Conservation (phyloP, 2,329 filamentous ascomycete species). For the Paecilomyces dactylethromorphus region DNA sequence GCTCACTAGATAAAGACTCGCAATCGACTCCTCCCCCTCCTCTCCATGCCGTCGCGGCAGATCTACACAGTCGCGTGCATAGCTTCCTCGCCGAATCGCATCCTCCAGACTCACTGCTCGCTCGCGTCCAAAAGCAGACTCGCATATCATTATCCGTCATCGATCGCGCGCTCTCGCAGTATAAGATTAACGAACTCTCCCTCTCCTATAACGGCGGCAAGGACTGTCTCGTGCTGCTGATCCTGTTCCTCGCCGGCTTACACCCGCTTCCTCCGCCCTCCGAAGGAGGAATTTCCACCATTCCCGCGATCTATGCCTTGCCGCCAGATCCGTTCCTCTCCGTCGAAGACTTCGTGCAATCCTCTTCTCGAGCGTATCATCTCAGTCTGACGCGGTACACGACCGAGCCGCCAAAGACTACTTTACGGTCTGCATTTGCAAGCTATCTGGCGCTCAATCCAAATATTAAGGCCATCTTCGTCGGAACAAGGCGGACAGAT, state of each 20-base stretch:
- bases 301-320: slow-evolving; percentile 86
- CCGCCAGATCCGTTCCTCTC: slow-evolving; percentile 76
- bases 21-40: slow-evolving; percentile 8
- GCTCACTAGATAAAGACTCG: neutral
- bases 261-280: slow-evolving; percentile 38
- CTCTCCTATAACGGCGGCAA: slow-evolving; percentile 97
- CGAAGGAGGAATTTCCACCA: slow-evolving; percentile 17
- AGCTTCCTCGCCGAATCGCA: slow-evolving; percentile 59
- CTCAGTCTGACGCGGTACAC: slow-evolving; percentile 70
- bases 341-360: slow-evolving; percentile 75
- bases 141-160: slow-evolving; percentile 66
- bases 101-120: slow-evolving; percentile 49
- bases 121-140: slow-evolving; percentile 66
- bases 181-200: slow-evolving; percentile 72
- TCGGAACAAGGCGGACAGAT: slow-evolving; percentile 84
- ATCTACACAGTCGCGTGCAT: slow-evolving; percentile 54
- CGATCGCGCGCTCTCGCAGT: slow-evolving; percentile 65
- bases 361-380: slow-evolving; percentile 61
- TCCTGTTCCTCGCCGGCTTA: slow-evolving; percentile 70
- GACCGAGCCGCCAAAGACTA: slow-evolving; percentile 45
- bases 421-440: slow-evolving; percentile 73
- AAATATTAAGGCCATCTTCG: slow-evolving; percentile 69
- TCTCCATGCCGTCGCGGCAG: slow-evolving; percentile 57
- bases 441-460: slow-evolving; percentile 56
- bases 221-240: slow-evolving; percentile 87